A percentile compares a stretch with the other conserved stretches of the same genome.
Conservation (phyloP, 257 asterid species). For the Plantago ovata region DNA sequence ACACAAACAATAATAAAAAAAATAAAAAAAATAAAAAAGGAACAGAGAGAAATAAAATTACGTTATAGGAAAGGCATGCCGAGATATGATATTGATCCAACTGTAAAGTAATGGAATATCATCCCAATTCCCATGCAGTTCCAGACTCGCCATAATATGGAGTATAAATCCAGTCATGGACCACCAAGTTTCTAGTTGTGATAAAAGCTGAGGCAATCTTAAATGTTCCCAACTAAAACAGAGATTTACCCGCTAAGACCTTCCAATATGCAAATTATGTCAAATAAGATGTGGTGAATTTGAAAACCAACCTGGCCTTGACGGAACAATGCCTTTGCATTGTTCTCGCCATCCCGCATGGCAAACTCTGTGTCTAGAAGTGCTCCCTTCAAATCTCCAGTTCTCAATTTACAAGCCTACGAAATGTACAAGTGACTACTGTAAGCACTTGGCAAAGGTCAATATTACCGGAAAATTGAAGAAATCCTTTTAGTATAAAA, state of each 20-base stretch:
- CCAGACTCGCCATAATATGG: too few relatives aligned
- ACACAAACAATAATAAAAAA: too few relatives aligned
- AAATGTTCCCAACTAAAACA: slow-evolving; percentile 2
- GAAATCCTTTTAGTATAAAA: neutral
- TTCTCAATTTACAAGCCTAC: slow-evolving; percentile 88
- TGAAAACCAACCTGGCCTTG: slow-evolving; percentile 82
- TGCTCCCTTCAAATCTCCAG: slow-evolving; percentile 89
- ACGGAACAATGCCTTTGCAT: slow-evolving; percentile 94
- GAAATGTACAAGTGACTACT: neutral
- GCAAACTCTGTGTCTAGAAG: slow-evolving; percentile 93
- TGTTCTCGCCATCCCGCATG: slow-evolving; percentile 88
- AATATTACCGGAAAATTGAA: neutral
- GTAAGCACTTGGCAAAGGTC: neutral
- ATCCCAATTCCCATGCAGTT: too few relatives aligned
- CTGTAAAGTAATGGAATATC: too few relatives aligned
- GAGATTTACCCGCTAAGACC: neutral
- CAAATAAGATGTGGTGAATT: slow-evolving; percentile 1
- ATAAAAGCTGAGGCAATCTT: neutral
- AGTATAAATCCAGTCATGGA: neutral
- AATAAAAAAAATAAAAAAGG: too few relatives aligned
- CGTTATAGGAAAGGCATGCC: too few relatives aligned
- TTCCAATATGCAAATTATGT: slow-evolving; percentile 1
- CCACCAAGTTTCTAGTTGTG: neutral
- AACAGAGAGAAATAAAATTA: too few relatives aligned
- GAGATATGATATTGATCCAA: too few relatives aligned